Percentiles rank a stretch among this genome's conserved stretches.
phyloP scores from a whole-genome alignment of 2,329 filamentous ascomycete genomes.

The Botrytis fabae region DNA sequence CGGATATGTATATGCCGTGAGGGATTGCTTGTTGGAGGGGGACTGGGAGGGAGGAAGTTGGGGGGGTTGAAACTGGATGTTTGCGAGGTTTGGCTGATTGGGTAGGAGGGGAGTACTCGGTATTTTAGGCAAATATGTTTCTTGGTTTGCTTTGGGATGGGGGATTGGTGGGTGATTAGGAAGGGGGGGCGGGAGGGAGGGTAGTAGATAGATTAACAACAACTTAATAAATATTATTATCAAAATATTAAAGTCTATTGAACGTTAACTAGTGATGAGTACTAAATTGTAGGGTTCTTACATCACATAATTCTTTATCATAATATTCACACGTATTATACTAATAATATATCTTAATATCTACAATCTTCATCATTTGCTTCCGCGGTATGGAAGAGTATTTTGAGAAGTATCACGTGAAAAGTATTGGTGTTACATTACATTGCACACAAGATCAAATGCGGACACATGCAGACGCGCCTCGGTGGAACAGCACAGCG shows the following conservation, averaged over 20 bases:
- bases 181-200: too few relatives aligned
- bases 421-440: background rate
- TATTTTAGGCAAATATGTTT: background rate
- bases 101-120: background rate
- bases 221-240: background rate
- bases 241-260: background rate
- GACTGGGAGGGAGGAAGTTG: too few relatives aligned
- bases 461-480: background rate
- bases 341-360: background rate
- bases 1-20: too few relatives aligned
- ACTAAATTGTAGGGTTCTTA: background rate
- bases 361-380: background rate
- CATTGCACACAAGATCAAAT: background rate
- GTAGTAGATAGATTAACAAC: background rate
- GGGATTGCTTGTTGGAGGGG: too few relatives aligned
- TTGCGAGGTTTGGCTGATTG: background rate
- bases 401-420: background rate
- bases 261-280: background rate
- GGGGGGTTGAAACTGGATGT: background rate
- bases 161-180: too few relatives aligned
- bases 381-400: accelerated
- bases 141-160: background rate
- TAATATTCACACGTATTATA: background rate
- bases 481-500: background rate
- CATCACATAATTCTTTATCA: accelerated